Conservation (phyloP, 2,329 filamentous ascomycete species). For the Biscogniauxia mediterranea region DNA sequence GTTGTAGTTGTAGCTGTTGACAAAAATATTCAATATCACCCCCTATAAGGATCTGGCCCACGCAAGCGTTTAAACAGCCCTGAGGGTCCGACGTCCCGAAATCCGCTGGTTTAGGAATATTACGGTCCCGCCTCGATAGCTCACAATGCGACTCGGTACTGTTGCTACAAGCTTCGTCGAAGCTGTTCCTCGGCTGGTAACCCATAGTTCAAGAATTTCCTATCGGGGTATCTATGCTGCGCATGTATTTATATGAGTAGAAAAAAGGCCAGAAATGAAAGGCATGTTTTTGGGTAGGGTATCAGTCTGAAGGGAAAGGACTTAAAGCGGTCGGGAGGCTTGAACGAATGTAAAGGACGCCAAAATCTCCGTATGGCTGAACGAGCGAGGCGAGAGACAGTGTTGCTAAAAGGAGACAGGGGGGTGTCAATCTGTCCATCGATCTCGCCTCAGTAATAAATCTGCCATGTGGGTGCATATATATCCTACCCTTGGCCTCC, state of each 20-base stretch:
- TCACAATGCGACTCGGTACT: not conserved
- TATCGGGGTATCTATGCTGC: constrained; percentile 15
- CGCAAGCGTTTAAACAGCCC: constrained; percentile 26
- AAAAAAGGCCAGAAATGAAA: constrained; percentile 19
- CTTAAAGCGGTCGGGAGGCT: constrained; percentile 11
- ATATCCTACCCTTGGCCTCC: constrained; percentile 23
- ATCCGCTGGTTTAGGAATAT: constrained; percentile 6
- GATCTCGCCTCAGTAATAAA: constrained; percentile 19
- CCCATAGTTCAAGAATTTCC: constrained; percentile 16
- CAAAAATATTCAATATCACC: constrained; percentile 23
- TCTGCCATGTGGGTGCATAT: constrained; percentile 24
- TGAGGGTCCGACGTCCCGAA: constrained; percentile 18
- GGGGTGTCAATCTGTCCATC: constrained; percentile 14
- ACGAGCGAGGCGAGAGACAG: constrained; percentile 16
- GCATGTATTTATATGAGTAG: constrained; percentile 19
- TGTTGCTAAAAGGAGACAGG: constrained; percentile 11
- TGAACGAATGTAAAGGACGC: constrained; percentile 25
- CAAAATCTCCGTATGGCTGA: constrained; percentile 16
- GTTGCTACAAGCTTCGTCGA: not conserved
- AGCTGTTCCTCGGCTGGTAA: constrained; percentile 1
- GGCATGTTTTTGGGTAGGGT: constrained; percentile 22
- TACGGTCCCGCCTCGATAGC: not conserved
- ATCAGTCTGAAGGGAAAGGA: constrained; percentile 5
- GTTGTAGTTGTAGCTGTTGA: constrained; percentile 19
- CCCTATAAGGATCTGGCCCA: constrained; percentile 18